Conservation (phyloP, 2,329 filamentous ascomycete species). For the Penicillium concentricum region DNA sequence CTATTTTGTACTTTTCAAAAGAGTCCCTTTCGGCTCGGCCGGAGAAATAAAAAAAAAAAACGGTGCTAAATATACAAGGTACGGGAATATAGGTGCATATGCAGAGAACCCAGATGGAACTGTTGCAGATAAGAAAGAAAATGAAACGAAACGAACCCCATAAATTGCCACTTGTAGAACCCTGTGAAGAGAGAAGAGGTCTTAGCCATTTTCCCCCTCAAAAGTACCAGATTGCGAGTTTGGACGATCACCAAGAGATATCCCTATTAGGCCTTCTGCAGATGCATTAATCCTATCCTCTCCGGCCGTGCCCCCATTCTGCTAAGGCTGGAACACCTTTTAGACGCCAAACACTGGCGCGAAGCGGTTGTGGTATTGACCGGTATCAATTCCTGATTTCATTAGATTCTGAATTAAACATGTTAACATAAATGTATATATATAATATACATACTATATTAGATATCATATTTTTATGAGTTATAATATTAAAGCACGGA, state of each 20-base stretch:
- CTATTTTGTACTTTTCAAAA: background rate
- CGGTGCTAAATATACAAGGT: background rate
- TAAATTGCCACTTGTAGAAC: background rate
- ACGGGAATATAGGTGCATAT: constrained; percentile 4
- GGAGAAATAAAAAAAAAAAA: background rate
- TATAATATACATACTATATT: background rate
- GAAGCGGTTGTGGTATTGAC: constrained; percentile 4
- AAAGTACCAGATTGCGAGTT: constrained; percentile 16
- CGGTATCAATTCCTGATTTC: background rate
- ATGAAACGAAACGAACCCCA: too few relatives aligned
- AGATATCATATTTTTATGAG: background rate
- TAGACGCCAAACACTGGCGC: constrained; percentile 19
- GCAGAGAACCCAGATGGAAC: constrained; percentile 3
- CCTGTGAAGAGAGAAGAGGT: background rate
- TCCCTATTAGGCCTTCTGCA: constrained; percentile 22
- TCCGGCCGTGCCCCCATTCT: constrained; percentile 3
- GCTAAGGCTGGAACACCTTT: constrained; percentile 6
- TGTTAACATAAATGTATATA: background rate
- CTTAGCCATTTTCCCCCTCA: background rate
- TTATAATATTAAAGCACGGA: background rate
- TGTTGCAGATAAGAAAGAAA: constrained; percentile 1
- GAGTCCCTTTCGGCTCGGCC: constrained; percentile 9
- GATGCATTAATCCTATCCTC: constrained; percentile 5
- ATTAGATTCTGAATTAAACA: background rate
- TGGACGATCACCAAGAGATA: constrained; percentile 9